Evolutionary conservation across 495 filamentous ascomycete species (phyloP).

Genomic region (Penicillium tannophilum): DNA sequence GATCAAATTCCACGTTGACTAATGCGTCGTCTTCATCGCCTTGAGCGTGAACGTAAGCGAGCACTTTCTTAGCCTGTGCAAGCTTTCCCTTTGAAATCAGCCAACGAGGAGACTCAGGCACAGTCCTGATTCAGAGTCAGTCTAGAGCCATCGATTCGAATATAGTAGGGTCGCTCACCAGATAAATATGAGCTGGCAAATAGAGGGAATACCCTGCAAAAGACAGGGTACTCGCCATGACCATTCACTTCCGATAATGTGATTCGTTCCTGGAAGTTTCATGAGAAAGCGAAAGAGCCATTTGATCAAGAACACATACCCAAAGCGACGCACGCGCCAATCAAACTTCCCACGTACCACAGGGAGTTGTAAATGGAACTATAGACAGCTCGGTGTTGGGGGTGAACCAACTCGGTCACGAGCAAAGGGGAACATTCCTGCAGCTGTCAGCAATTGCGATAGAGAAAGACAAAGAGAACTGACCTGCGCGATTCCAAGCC

Average conservation of each 20-base stretch:
- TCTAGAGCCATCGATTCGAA: background rate
- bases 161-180: constrained; percentile 29
- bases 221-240: constrained; percentile 51
- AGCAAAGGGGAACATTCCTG: constrained; percentile 63
- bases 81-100: constrained; percentile 28
- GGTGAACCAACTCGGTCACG: constrained; percentile 65
- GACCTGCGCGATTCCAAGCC: constrained; percentile 58
- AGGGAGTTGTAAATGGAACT: constrained; percentile 64
- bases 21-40: constrained; percentile 20
- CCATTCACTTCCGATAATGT: constrained; percentile 44
- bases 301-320: constrained; percentile 21
- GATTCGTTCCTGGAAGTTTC: constrained; percentile 31
- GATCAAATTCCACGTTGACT: constrained; percentile 29
- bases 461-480: background rate
- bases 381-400: constrained; percentile 66
- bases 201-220: constrained; percentile 49
- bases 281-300: constrained; percentile 45
- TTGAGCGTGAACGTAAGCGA: constrained; percentile 34
- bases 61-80: constrained; percentile 35
- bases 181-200: constrained; percentile 49
- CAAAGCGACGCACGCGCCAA: constrained; percentile 26
- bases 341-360: constrained; percentile 56
- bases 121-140: constrained; percentile 22
- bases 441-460: constrained; percentile 1
- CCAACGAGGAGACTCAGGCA: constrained; percentile 50